Evolutionary conservation across 192 early-diverging fungal genomes (phyloP).

Genomic region (Gaertneriomyces sp.): DNA sequence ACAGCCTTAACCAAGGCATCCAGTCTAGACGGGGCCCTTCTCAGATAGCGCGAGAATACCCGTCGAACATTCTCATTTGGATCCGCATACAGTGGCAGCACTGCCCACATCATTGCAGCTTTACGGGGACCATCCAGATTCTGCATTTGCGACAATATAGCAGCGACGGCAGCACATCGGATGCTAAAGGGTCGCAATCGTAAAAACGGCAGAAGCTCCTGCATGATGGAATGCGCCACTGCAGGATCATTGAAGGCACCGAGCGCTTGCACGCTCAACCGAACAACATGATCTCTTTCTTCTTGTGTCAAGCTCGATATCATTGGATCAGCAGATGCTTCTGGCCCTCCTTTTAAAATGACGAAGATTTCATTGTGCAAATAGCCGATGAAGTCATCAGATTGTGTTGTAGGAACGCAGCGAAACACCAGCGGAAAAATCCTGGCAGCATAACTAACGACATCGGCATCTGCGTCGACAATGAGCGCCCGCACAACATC

Average conservation of each 20-base stretch:
- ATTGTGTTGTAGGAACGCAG: conserved; percentile 31
- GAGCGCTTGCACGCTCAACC: conserved; percentile 28
- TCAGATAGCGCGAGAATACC: conserved; percentile 40
- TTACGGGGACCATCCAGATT: conserved; percentile 36
- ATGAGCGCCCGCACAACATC: conserved; percentile 48
- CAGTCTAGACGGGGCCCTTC: conserved; percentile 37
- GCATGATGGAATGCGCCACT: conserved; percentile 33
- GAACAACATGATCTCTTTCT: conserved; percentile 39
- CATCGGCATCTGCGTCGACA: conserved; percentile 38
- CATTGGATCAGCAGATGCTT: conserved; percentile 45
- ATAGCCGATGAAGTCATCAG: conserved; percentile 46
- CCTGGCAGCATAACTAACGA: conserved; percentile 37
- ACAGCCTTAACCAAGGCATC: conserved; percentile 36
- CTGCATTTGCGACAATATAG: conserved; percentile 35
- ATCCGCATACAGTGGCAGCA: conserved; percentile 52
- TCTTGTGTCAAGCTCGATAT: conserved; percentile 38
- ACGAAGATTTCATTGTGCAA: conserved; percentile 40
- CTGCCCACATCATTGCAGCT: conserved; percentile 41
- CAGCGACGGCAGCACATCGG: conserved; percentile 37
- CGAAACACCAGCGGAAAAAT: conserved; percentile 53
- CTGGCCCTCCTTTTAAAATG: conserved; percentile 38
- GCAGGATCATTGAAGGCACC: conserved; percentile 36
- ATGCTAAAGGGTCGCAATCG: conserved; percentile 22
- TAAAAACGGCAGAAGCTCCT: conserved; percentile 45
- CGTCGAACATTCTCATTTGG: conserved; percentile 42